Conservation (phyloP, 2,329 filamentous ascomycete species). For the Cryphonectria parasitica region DNA sequence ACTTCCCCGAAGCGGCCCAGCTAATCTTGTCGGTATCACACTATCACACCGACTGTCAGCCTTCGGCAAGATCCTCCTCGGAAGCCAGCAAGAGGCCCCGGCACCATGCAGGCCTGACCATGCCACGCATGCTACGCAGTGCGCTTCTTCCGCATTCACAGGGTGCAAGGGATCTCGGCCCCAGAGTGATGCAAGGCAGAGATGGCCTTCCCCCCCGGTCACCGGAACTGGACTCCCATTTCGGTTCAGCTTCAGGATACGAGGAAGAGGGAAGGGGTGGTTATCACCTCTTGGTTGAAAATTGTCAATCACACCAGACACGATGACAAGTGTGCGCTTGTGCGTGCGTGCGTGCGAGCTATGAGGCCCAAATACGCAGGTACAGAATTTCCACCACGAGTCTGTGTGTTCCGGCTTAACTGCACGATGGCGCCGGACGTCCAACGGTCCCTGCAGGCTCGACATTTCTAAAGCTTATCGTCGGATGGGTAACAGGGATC, state of each 20-base stretch:
- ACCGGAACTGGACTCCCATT: constrained; percentile 5
- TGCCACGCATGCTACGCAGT: constrained; percentile 13
- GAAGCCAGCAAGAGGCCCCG: constrained; percentile 14
- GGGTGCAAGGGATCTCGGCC: constrained; percentile 25
- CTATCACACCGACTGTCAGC: constrained; percentile 29
- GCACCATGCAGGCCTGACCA: constrained; percentile 16
- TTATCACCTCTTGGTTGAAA: background rate
- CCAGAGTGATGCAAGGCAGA: constrained; percentile 19
- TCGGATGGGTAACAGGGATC: constrained; percentile 26
- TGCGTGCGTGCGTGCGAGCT: constrained; percentile 13
- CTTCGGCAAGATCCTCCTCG: constrained; percentile 25
- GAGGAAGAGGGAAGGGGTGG: background rate
- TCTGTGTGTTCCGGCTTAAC: constrained; percentile 10
- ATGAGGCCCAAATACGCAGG: constrained; percentile 20
- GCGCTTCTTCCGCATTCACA: constrained; percentile 13
- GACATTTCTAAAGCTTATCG: constrained; percentile 20
- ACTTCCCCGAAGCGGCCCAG: constrained; percentile 5
- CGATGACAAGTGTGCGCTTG: too few species aligned
- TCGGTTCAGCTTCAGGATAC: background rate
- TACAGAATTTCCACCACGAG: constrained; percentile 20
- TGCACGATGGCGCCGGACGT: constrained; percentile 21
- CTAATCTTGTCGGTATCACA: constrained; percentile 24
- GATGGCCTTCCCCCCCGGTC: constrained; percentile 1
- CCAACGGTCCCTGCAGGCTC: constrained; percentile 28
- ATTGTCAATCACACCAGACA: background rate